Conservation (phyloP, 1,284 basidiomycete species). For the Melampsora americana region DNA sequence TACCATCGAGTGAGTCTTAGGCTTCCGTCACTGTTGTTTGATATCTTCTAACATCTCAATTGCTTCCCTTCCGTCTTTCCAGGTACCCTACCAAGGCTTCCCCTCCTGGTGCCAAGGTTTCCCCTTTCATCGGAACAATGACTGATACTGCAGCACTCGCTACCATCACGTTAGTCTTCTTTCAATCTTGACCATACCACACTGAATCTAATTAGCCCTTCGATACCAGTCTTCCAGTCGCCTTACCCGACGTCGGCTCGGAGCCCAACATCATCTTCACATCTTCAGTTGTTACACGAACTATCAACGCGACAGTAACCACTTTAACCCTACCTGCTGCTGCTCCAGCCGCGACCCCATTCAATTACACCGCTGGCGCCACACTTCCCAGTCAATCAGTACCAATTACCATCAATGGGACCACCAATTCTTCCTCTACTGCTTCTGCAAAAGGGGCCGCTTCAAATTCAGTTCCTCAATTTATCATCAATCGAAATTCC, state of each 20-base stretch:
- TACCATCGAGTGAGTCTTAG: slow-evolving; percentile 23
- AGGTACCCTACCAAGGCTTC: slow-evolving; percentile 22
- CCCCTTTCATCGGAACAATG: slow-evolving; percentile 30
- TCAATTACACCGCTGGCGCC: slow-evolving; percentile 25
- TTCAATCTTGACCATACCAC: not conserved
- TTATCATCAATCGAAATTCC: too few relatives aligned
- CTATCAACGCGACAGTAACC: slow-evolving; percentile 3
- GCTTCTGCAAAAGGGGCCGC: too few relatives aligned
- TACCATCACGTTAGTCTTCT: slow-evolving; percentile 27
- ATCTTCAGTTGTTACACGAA: slow-evolving; percentile 6
- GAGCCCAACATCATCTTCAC: slow-evolving; percentile 30
- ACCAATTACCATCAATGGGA: not conserved
- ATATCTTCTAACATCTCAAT: not conserved
- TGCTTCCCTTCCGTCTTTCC: not conserved
- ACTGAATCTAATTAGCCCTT: not conserved
- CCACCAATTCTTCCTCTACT: not conserved
- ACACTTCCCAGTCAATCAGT: slow-evolving; percentile 34
- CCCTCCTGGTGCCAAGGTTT: slow-evolving; percentile 21
- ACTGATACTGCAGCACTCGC: slow-evolving; percentile 22
- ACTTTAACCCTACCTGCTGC: slow-evolving; percentile 23
- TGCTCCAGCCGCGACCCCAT: slow-evolving; percentile 13
- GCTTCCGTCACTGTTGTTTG: not conserved
- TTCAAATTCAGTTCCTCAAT: too few relatives aligned
- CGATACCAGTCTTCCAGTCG: slow-evolving; percentile 9
- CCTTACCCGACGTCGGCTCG: slow-evolving; percentile 16